Evolutionary conservation across 1,139 yeast genomes (phyloP), one percentile per base, ranked within the genome.

Genomic region (Magnusiomyces paraingens): DNA sequence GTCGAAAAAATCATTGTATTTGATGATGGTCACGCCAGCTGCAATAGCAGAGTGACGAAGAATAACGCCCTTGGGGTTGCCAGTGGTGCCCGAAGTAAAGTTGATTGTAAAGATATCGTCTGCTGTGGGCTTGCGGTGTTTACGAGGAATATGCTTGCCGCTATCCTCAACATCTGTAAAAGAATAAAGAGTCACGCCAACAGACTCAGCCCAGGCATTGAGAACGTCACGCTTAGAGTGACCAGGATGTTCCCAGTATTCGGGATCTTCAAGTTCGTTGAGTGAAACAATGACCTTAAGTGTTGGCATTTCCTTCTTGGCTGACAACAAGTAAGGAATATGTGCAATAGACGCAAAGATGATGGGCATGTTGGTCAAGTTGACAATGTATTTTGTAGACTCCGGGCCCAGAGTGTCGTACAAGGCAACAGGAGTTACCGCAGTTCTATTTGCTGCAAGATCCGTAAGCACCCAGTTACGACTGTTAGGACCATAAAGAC

Each of bases 71-170:
- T 85, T 85, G 18, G 91, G 91, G 54, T 73, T 67, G 17, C 90
- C 90, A 2, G 91, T 84, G 29, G 91, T 83, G 38, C 91, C 91
- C 5, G 90, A 83, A 14, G 95, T 86, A 69, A 85, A 86, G 46
- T 86, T 82, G 58, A 86, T 81, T 50, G 91, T 83, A 61, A 81
- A 80, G 17, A 76, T 58, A 39, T 83, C 76, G 6, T 80, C 77
- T 1, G 83, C 78, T 0, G 64, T 67, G 17, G 90, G 86, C 8
- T 81, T 78, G 41, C 71, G 67, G 50, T 74, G 74, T 0, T 75
- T 72, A 6, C 73, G 64, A 3, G 79, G 79, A 61, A 74, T 73
- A 32, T 76, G 64, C 49, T 69, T 69, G 26, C 93, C 94, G 39
- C 83, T 67, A 35, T 70, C 66, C 58, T 78, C 79, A 46, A 84